A percentile compares a stretch with the other conserved stretches of the same genome.
phyloP scores from a whole-genome alignment of 148 eudicot genomes.

The Limonium bicolor region DNA sequence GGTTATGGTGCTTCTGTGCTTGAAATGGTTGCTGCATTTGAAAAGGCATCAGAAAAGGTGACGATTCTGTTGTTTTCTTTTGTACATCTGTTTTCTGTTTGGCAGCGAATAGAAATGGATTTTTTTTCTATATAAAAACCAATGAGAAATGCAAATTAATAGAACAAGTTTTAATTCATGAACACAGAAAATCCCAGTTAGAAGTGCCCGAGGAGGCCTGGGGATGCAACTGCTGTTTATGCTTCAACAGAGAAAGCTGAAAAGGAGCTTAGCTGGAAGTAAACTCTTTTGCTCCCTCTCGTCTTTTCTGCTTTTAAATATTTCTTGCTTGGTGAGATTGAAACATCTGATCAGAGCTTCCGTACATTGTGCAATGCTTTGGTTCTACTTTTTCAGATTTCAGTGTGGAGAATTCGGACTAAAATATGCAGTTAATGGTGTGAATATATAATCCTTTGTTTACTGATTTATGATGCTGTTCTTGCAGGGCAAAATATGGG shows the following conservation, averaged over 20 bases:
- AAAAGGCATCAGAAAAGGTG: conserved; percentile 83
- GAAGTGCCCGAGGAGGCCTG: conserved; percentile 68
- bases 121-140: too few species aligned
- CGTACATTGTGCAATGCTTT: neutral
- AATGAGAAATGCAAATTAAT: neutral
- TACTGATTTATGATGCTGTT: conserved; percentile 1
- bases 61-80: neutral
- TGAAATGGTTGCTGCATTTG: conserved; percentile 81
- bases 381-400: conserved; percentile 1
- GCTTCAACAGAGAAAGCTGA: conserved; percentile 71
- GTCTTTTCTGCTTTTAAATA: conserved; percentile 6
- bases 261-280: conserved; percentile 89
- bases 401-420: too few species aligned
- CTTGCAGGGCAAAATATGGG: conserved; percentile 63
- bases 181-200: conserved; percentile 63
- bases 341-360: neutral
- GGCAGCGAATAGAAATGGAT: too few species aligned
- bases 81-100: too few species aligned
- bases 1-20: conserved; percentile 78
- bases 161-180: neutral
- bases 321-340: neutral
- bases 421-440: neutral
- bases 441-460: neutral
- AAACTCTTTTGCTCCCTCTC: conserved; percentile 10
- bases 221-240: conserved; percentile 72